phyloP scores from a whole-genome alignment of 345 rosid species.

The Arabidopsis arenosa region DNA sequence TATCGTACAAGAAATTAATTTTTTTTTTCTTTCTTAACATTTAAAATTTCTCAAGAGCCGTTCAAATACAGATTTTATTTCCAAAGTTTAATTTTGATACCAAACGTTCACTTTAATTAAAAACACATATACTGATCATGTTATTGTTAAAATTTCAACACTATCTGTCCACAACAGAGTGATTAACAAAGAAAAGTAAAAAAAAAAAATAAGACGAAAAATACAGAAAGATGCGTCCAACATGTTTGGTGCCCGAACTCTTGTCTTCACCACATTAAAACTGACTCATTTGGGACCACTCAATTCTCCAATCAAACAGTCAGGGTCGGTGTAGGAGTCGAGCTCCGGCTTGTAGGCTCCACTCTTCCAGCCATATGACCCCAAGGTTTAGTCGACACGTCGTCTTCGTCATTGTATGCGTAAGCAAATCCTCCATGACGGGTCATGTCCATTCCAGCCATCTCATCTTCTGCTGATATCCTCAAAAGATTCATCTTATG shows the following conservation, averaged over 20 bases:
- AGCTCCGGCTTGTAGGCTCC: constrained; percentile 32
- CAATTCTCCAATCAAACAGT: constrained; percentile 18
- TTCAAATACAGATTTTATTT: not conserved
- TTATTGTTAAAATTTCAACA: not conserved
- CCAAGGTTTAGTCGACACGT: constrained; percentile 14
- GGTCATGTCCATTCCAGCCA: constrained; percentile 34
- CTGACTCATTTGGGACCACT: constrained; percentile 1
- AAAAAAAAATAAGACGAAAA: not conserved
- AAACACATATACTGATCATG: not conserved
- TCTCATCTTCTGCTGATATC: constrained; percentile 30
- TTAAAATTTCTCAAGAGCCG: not conserved
- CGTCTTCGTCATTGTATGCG: constrained; percentile 30
- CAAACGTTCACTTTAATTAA: not conserved
- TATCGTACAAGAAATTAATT: not conserved
- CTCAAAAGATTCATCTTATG: constrained; percentile 32
- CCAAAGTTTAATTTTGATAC: not conserved
- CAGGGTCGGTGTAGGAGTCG: constrained; percentile 28
- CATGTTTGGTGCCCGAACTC: constrained; percentile 10
- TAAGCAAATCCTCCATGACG: constrained; percentile 43
- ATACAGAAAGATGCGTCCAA: constrained; percentile 17
- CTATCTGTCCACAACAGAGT: not conserved
- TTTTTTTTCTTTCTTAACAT: no score
- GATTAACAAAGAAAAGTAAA: not conserved
- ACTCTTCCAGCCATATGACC: constrained; percentile 26
- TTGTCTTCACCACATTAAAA: constrained; percentile 14